Conservation (phyloP, 768 basidiomycete genomes). For the Flagelloscypha sp. region DNA sequence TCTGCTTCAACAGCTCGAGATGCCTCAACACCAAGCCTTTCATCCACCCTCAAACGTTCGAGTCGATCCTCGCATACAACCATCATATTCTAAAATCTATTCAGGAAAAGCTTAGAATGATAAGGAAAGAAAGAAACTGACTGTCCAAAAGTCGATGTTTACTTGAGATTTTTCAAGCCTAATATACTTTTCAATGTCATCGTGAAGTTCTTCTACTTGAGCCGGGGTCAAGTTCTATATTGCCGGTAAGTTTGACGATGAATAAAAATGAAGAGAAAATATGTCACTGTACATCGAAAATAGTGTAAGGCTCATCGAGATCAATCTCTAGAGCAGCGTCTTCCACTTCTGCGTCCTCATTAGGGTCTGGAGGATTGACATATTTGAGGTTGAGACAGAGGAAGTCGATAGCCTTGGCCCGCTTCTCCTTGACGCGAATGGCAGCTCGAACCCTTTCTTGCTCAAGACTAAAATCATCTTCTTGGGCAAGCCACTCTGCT, state of each 20-base stretch:
- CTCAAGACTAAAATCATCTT: slow-evolving; percentile 94
- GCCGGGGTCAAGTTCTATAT: slow-evolving; percentile 71
- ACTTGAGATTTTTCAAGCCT: slow-evolving; percentile 74
- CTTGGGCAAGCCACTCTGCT: slow-evolving; percentile 96
- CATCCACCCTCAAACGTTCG: slow-evolving; percentile 60
- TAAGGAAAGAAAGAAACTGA: slow-evolving; percentile 25
- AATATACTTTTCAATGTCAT: slow-evolving; percentile 90
- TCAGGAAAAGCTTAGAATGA: background rate
- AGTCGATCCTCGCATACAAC: slow-evolving; percentile 89
- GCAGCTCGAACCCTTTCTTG: slow-evolving; percentile 87
- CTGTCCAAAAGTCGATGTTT: slow-evolving; percentile 98
- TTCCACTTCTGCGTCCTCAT: slow-evolving; percentile 59
- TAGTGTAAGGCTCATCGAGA: slow-evolving; percentile 96
- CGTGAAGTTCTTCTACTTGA: slow-evolving; percentile 89
- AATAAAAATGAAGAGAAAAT: slow-evolving; percentile 1
- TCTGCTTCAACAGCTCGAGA: slow-evolving; percentile 80
- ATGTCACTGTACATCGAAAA: slow-evolving; percentile 75
- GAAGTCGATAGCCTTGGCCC: slow-evolving; percentile 98
- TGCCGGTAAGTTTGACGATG: slow-evolving; percentile 8
- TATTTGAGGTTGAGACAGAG: slow-evolving; percentile 93
- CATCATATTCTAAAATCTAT: slow-evolving; percentile 76
- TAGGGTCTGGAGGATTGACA: slow-evolving; percentile 63
- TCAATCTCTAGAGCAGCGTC: slow-evolving; percentile 94
- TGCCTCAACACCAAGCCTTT: slow-evolving; percentile 58
- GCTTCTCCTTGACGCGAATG: slow-evolving; percentile 90